These are phyloP conservation scores for Nitzschia sp. DNA, from an alignment of 108 stramenopile genomes.

Conservation along the genomic window DNA sequence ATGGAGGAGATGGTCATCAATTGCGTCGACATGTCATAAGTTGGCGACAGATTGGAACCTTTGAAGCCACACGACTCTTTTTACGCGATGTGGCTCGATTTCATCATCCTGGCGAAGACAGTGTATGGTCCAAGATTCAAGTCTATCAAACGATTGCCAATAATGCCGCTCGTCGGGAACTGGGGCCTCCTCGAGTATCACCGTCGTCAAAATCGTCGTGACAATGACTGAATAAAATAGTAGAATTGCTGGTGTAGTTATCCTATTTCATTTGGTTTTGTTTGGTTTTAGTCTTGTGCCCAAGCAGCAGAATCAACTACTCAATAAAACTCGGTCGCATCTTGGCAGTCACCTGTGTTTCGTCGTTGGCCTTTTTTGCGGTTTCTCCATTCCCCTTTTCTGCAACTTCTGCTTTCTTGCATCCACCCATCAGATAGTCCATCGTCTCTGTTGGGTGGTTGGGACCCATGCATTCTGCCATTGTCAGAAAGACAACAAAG, in stretches of 20 bases:
- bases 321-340: neutral
- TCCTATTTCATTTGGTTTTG: neutral
- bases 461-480: constrained; percentile 49
- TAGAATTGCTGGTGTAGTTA: neutral
- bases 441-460: constrained; percentile 33
- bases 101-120: neutral
- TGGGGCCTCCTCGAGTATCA: constrained; percentile 35
- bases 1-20: constrained; percentile 27
- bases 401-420: neutral
- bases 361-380: neutral
- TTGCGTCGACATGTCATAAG: constrained; percentile 64
- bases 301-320: neutral
- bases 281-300: neutral
- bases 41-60: constrained; percentile 69
- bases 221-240: neutral
- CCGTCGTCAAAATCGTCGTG: neutral
- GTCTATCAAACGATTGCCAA: constrained; percentile 43
- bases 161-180: constrained; percentile 35
- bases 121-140: constrained; percentile 17
- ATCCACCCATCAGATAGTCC: neutral
- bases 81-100: constrained; percentile 45
- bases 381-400: neutral
- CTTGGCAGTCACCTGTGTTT: neutral
- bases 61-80: constrained; percentile 62
- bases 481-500: constrained; percentile 53